These are phyloP conservation scores for Naganishia sp. DNA, from an alignment of 1,284 basidiomycete genomes.

Conservation along the genomic window DNA sequence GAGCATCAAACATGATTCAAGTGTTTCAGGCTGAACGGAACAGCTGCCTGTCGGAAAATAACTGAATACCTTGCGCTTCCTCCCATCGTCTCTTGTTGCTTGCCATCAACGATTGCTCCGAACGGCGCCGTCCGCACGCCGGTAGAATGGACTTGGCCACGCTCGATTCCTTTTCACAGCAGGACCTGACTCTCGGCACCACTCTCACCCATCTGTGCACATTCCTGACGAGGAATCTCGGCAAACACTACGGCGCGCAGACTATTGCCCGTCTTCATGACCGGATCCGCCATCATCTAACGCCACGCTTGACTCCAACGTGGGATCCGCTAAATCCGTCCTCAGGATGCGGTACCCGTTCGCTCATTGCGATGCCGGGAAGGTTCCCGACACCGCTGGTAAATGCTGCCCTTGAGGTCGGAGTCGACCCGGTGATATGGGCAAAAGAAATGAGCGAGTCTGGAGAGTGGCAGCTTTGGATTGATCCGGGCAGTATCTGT, in stretches of 20 bases:
- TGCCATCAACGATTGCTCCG: neutral
- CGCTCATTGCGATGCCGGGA: slow-evolving; percentile 43
- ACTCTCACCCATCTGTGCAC: slow-evolving; percentile 45
- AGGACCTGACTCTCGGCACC: slow-evolving; percentile 42
- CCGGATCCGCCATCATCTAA: slow-evolving; percentile 38
- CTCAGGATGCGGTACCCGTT: slow-evolving; percentile 45
- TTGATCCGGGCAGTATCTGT: slow-evolving; percentile 52
- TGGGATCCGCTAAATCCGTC: slow-evolving; percentile 48
- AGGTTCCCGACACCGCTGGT: slow-evolving; percentile 44
- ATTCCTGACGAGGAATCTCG: slow-evolving; percentile 46
- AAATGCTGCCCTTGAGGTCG: slow-evolving; percentile 39
- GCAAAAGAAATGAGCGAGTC: slow-evolving; percentile 39
- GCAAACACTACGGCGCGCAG: slow-evolving; percentile 41
- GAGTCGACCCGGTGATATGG: slow-evolving; percentile 44
- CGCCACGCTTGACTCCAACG: slow-evolving; percentile 38
- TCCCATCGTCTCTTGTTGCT: neutral
- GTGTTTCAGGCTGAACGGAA: too few relatives aligned
- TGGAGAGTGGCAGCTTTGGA: slow-evolving; percentile 53
- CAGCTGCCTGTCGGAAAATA: neutral
- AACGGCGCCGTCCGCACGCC: neutral
- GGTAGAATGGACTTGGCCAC: slow-evolving; percentile 8
- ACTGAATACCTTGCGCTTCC: neutral
- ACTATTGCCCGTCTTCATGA: slow-evolving; percentile 41
- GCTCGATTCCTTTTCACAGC: slow-evolving; percentile 3
- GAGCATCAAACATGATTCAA: neutral